These are phyloP conservation scores for Gastrolobium villosum DNA, from an alignment of 306 rosid species.

Conservation along the genomic window DNA sequence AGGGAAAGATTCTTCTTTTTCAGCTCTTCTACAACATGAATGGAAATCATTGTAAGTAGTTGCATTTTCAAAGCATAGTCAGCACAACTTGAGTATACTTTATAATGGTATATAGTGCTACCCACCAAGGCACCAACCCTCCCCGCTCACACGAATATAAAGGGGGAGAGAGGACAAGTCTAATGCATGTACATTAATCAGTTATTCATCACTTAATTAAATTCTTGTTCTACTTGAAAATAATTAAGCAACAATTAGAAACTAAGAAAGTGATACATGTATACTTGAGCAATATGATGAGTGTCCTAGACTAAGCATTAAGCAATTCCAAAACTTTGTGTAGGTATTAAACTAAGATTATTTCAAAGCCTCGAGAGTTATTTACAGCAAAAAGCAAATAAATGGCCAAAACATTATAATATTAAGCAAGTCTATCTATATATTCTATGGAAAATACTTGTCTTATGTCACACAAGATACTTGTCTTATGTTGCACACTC, in stretches of 20 bases:
- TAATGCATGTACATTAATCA: background rate
- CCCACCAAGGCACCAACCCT: conserved; percentile 5
- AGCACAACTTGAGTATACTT: conserved; percentile 31
- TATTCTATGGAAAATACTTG: too few species aligned
- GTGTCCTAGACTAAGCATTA: conserved; percentile 8
- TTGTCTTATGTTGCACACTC: too few species aligned
- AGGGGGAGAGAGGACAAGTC: background rate
- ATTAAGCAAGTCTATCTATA: background rate
- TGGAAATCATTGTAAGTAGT: conserved; percentile 37
- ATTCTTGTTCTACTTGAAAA: background rate
- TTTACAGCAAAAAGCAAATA: conserved; percentile 1
- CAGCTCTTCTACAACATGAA: conserved; percentile 23
- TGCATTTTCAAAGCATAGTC: conserved; percentile 34
- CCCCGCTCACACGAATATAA: background rate
- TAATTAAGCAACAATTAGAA: background rate
- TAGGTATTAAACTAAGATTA: conserved; percentile 12
- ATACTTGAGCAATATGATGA: conserved; percentile 17
- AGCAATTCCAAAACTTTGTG: conserved; percentile 24
- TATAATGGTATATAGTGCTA: conserved; percentile 10
- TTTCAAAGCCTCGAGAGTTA: background rate
- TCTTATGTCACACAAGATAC: too few species aligned
- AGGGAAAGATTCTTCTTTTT: conserved; percentile 18
- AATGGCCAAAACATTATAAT: background rate
- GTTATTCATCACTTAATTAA: conserved; percentile 5
- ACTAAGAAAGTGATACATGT: conserved; percentile 4